These are phyloP conservation scores for Penicillium riverlandense DNA, from an alignment of 495 filamentous ascomycete genomes.

Conservation along the genomic window DNA sequence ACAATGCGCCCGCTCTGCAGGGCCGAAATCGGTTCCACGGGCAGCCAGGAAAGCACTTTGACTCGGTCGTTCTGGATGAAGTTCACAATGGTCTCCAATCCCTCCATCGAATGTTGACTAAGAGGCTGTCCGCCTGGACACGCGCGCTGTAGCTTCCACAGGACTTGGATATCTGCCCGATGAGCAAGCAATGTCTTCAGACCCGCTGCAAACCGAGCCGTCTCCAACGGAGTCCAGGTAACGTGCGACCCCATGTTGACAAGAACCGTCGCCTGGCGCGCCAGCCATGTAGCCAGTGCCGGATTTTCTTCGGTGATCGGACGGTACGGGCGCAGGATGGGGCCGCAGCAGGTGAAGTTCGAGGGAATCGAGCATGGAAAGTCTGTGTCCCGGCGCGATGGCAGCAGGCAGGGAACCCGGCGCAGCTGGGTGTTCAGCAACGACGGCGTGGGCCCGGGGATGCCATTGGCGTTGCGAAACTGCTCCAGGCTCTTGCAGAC, in stretches of 20 bases:
- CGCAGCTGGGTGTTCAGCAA: slow-evolving; percentile 26
- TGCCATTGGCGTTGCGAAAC: slow-evolving; percentile 19
- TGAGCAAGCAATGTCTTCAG: too few species aligned
- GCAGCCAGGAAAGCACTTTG: slow-evolving; percentile 27
- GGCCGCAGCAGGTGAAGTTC: slow-evolving; percentile 42
- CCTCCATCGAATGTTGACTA: too few species aligned
- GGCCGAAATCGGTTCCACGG: slow-evolving; percentile 27
- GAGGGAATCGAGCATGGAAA: slow-evolving; percentile 32
- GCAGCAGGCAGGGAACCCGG: slow-evolving; percentile 10
- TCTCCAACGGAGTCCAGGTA: too few species aligned
- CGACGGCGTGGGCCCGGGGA: slow-evolving; percentile 21
- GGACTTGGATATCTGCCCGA: slow-evolving; percentile 29
- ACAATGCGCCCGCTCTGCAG: slow-evolving; percentile 25
- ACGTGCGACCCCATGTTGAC: slow-evolving; percentile 43
- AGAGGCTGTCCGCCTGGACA: too few species aligned
- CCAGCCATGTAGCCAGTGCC: slow-evolving; percentile 38
- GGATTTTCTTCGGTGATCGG: slow-evolving; percentile 30
- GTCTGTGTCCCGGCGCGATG: slow-evolving; percentile 36
- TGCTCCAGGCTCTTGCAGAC: slow-evolving; percentile 10
- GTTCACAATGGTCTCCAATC: not conserved
- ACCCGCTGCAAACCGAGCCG: too few species aligned
- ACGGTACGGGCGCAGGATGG: slow-evolving; percentile 28
- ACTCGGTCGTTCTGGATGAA: not conserved
- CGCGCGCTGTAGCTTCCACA: slow-evolving; percentile 38
- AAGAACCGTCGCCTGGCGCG: slow-evolving; percentile 37